phyloP scores from a whole-genome alignment of 257 asterid species.

The Penstemon davidsonii region DNA sequence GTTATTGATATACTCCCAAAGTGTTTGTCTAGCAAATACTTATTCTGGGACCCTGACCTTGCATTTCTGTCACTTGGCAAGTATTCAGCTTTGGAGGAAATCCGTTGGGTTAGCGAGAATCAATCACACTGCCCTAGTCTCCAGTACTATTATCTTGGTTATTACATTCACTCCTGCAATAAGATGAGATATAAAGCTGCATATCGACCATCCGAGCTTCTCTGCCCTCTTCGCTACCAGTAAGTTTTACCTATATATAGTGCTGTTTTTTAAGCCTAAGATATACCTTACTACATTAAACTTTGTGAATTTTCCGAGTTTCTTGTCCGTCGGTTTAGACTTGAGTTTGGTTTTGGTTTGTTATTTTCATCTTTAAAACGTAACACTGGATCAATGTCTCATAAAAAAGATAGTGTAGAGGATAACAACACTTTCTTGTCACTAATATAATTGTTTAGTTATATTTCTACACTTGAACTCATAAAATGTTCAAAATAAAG shows the following conservation, averaged over 20 bases:
- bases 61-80: conserved; percentile 89
- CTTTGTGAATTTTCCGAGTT: background rate
- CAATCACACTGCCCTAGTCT: conserved; percentile 74
- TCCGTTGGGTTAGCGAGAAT: conserved; percentile 74
- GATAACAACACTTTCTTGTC: background rate
- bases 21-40: conserved; percentile 93
- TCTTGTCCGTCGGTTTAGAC: conserved; percentile 4
- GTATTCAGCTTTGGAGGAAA: conserved; percentile 87
- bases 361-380: conserved; percentile 12
- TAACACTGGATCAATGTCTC: background rate
- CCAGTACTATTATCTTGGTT: conserved; percentile 97
- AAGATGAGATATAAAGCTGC: conserved; percentile 99
- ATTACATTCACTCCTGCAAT: conserved; percentile 91
- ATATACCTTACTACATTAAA: background rate
- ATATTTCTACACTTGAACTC: background rate
- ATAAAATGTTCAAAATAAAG: background rate
- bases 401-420: background rate
- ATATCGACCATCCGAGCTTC: conserved; percentile 92
- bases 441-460: conserved; percentile 1
- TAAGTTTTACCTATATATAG: conserved; percentile 48
- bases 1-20: conserved; percentile 89
- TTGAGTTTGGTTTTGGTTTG: conserved; percentile 16
- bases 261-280: conserved; percentile 15
- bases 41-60: conserved; percentile 97
- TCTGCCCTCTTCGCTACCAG: conserved; percentile 91